Conservation (phyloP, 306 rosid species). For the Rosa persica region DNA sequence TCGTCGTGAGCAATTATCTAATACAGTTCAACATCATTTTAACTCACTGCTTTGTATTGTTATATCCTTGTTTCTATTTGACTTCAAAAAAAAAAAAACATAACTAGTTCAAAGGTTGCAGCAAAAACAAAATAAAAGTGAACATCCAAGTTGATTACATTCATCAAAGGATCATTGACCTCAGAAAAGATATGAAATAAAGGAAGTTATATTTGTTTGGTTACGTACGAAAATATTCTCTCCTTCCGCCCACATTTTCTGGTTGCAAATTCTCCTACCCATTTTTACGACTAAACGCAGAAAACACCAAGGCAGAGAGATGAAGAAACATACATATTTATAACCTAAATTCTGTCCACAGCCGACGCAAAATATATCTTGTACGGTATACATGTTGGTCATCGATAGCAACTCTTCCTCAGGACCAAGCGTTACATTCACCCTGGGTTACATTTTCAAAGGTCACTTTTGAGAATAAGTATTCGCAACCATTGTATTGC, state of each 20-base stretch:
- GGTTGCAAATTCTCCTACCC: too few relatives aligned
- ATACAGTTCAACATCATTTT: conserved; percentile 17
- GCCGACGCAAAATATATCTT: conserved; percentile 77
- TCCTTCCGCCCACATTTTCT: too few relatives aligned
- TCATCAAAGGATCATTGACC: neutral
- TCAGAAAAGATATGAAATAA: neutral
- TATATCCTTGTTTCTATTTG: neutral
- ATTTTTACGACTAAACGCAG: too few relatives aligned
- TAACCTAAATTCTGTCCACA: conserved; percentile 84
- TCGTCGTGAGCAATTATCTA: conserved; percentile 68
- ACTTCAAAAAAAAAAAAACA: neutral
- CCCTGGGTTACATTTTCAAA: conserved; percentile 27
- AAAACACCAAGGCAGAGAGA: neutral
- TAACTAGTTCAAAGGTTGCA: neutral
- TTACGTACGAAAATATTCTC: too few relatives aligned
- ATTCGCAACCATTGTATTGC: too few relatives aligned
- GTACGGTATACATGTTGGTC: conserved; percentile 76
- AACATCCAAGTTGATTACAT: neutral
- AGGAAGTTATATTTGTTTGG: neutral
- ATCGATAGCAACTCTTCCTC: conserved; percentile 62
- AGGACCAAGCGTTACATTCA: conserved; percentile 60
- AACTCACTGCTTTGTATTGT: neutral
- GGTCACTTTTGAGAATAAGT: too few relatives aligned
- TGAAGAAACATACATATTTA: conserved; percentile 72
- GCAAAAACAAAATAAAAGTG: neutral